Base-by-base conservation (phyloP, 2,329 filamentous ascomycete species). In the Apiospora sp. region DNA sequence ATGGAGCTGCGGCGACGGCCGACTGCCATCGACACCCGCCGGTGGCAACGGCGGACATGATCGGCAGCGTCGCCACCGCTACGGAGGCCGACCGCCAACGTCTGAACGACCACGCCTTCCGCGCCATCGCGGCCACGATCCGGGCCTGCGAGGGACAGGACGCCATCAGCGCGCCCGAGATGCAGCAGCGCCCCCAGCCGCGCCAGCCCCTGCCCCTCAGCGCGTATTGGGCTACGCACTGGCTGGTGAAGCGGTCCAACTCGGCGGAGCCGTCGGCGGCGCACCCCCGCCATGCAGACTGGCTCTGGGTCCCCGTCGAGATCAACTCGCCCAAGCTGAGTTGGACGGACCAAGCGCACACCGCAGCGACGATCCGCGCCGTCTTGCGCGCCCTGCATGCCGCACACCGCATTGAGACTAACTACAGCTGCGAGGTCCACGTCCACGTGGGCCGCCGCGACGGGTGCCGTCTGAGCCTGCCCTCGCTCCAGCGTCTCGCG, bases 71-170 rank as follows among this genome's bases (percentile, higher is more conserved):
- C 51, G 41, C 58, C 58, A 13, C 19, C 34, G 22, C 8, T 1
- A 41, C 79, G 90, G 92, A 71, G 91, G 91, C 75, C 94, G 98
- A 81, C 86, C 98, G 71, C 96, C 98, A 80, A 12, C 58, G 58
- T 41, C 86, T 93, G 27, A 98, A 96, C 96, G 93, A 95, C 76
- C 93, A 95, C 77, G 94, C 94, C 22, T 87, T 99, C 4, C 86
- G 75, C 2, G 71, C 69, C 22, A 68, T 83, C 19, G 79, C 79
- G 10, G 72, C 76, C 43, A 76, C 75, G 3, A 77, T 80, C 69
- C 71, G 70, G 24, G 44, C 54, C 13, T 54, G 74, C 1, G 76
- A 78, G 2, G 73, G 75, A 34, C 73, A 76, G 13, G 67, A 61
- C 4, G 82, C 82, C 14, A 76, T 80, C 19, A 80, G 80, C 51